Base-by-base conservation (phyloP, 352 stramenopile genomes). In the Globisporangium cystogenes region DNA sequence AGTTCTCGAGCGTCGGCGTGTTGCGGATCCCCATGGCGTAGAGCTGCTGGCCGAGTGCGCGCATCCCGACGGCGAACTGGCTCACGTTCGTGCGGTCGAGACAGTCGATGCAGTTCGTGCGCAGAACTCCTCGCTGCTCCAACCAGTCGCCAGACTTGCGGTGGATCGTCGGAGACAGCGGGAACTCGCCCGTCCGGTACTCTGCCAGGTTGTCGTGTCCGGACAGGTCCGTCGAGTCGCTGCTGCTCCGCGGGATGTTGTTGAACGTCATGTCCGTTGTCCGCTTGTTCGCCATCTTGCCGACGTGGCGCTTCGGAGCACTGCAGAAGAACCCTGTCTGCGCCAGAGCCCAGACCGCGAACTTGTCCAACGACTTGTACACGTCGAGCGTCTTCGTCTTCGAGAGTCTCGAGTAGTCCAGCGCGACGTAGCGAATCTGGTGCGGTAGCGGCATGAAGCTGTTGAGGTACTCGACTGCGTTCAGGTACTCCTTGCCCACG, bases 71-170 rank as follows among this genome's bases (percentile, higher is more conserved):
- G 42, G 80, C 90, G 50, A 93, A 95, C 47, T 95, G 84, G 20
- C 82, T 92, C 6, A 95, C 84, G 29, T 95, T 95, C 14, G 86
- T 95, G 16, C 86, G 77, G 65, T 94, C 82, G 20, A 95, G 66
- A 53, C 72, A 86, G 70, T 99, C 98, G 51, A 99, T 99, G 61
- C 98, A 99, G 71, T 99, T 99, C 0, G 96, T 99, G 31, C 98
- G 85, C 11, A 99, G 70, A 31, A 99, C 93, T 3, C 98, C 98
- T 45, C 88, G 83, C 66, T 99, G 97, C 60, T 99, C 95, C 36
- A 98, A 62, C 95, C 91, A 85, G 58, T 93, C 80, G 27, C 88
- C 90, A 3, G 82, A 91, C 23, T 92, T 84, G 58, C 68, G 75
- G 15, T 78, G 74, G 54, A 93, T 91, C 5, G 82, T 88, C 10